phyloP scores from a whole-genome alignment of 2,329 filamentous ascomycete genomes.

The Botrytis paeoniae region DNA sequence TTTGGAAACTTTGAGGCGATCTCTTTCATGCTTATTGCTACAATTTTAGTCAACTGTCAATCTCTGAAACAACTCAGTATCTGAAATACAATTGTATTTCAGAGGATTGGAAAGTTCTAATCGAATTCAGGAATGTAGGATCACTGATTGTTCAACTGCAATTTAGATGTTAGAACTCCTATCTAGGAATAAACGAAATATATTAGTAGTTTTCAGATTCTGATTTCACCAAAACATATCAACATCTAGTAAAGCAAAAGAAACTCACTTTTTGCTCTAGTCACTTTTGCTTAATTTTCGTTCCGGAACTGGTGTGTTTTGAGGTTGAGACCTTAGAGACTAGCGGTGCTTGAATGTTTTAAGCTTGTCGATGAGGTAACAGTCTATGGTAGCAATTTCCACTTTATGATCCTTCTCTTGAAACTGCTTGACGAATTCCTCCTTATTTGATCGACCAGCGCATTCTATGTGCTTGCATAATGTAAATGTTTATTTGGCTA shows the following conservation, averaged over 20 bases:
- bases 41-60: background rate
- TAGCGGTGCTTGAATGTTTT: background rate
- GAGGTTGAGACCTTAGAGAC: background rate
- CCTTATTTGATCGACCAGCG: background rate
- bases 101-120: background rate
- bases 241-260: background rate
- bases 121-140: background rate
- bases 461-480: background rate
- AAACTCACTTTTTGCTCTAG: background rate
- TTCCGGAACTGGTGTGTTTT: background rate
- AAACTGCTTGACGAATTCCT: accelerated
- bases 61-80: background rate
- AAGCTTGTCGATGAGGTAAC: background rate
- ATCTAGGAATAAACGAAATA: background rate
- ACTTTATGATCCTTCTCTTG: background rate
- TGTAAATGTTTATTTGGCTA: background rate
- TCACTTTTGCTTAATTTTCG: background rate
- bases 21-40: background rate
- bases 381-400: background rate
- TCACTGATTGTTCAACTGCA: background rate
- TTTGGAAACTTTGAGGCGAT: background rate
- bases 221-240: background rate
- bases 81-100: background rate
- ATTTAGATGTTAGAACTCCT: background rate
- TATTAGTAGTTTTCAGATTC: too few species aligned